Base-by-base conservation (phyloP, 2,329 filamentous ascomycete genomes). In the Xylariaceae sp. region DNA sequence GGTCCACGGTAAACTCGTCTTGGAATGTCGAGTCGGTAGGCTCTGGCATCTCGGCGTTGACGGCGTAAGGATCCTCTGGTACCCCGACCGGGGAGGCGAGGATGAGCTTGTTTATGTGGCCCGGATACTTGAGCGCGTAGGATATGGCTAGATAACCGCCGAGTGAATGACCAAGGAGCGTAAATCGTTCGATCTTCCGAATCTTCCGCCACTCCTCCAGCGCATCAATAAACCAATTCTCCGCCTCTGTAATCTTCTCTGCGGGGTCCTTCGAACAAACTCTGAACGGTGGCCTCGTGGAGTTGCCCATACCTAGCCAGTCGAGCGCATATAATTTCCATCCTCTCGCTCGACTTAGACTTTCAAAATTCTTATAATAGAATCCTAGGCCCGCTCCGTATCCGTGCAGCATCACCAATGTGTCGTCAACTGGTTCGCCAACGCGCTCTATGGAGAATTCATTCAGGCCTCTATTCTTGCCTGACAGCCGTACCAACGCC, bases 301-400 rank as follows among this genome's bases (percentile, higher is more conserved):
- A 96, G 68, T 96, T 88, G 56, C 93, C 93, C 90, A 97, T 97
- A 56, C 93, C 93, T 16, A 97, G 81, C 81, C 98, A 86, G 69
- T 99, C 93, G n/a, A 99, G 79, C 1, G 93, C 91, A 71, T 95
- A 98, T 18, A 99, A 77, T 68, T 91, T 93, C 87, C 95, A 96
- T 23, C 93, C 92, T 23, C 82, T 79, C 1, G 86, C 77, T 18
- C 93, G 86, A 44, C 89, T 93, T 32, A 99, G 77, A 5, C 88
- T 86, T 73, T 99, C 95, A 58, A 96, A 96, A 72, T 99, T 99
- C 76, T 95, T 93, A 81, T 97, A 99, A 80, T 96, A 99, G 76
- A 99, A 98, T 20, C 93, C 95, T 0, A 99, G 81, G 0, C 95
- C 95, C 2, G 95, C 95, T 45, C 95, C 95, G 73, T 99, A 99